Conservation (phyloP, 1,139 yeast genomes). For the Arxiozyma heterogenica region DNA sequence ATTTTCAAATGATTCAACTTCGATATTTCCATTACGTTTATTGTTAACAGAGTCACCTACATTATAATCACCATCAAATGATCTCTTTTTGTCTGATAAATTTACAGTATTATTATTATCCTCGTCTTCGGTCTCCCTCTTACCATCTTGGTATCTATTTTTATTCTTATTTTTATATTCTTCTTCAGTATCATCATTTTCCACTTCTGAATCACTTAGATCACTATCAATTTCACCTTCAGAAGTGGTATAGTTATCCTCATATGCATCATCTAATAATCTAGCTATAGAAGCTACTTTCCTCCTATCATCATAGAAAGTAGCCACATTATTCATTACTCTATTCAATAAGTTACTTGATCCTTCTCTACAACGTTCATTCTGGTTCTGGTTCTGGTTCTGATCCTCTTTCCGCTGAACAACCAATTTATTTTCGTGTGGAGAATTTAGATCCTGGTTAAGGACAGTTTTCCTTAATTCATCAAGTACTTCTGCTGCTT, state of each 20-base stretch:
- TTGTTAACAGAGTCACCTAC: slow-evolving; percentile 4
- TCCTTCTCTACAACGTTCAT: neutral
- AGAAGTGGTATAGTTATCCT: slow-evolving; percentile 12
- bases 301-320: slow-evolving; percentile 24
- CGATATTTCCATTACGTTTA: slow-evolving; percentile 6
- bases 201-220: slow-evolving; percentile 1
- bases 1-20: neutral
- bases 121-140: no score
- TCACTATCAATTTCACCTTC: slow-evolving; percentile 8
- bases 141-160: no score
- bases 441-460: neutral
- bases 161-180: slow-evolving; percentile 2
- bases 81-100: neutral
- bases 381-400: neutral
- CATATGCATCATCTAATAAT: slow-evolving; percentile 13
- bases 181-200: neutral
- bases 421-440: neutral
- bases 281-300: slow-evolving; percentile 16
- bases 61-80: neutral
- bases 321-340: slow-evolving; percentile 23
- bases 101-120: no score
- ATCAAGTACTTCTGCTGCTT: slow-evolving; percentile 26
- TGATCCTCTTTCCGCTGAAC: neutral
- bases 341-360: slow-evolving; percentile 9
- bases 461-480: slow-evolving; percentile 16